Evolutionary conservation across 345 rosid species (phyloP), one percentile per base, ranked within the genome.

Genomic region (Eucalyptus microcorys): DNA sequence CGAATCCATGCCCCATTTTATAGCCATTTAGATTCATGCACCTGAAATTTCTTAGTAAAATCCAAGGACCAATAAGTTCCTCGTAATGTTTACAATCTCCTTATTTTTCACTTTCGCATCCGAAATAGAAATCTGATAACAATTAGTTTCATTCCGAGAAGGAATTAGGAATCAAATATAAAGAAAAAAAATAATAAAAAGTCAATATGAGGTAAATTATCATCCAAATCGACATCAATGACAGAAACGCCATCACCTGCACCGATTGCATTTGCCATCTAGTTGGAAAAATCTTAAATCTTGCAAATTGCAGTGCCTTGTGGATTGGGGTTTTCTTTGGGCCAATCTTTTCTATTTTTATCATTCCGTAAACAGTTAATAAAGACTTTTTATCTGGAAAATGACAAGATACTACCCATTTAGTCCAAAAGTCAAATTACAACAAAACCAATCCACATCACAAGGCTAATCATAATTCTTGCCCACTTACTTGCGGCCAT

Each of bases 51-150:
- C 37, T 64, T n/a, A 7, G 19, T 14, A 14, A 14, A 30, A 64
- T n/a, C 34, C 34, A 14, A 30, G 16, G 17, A 7, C 11, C 12
- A 9, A 55, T 64, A 66, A 66, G 42, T 66, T 66, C 6, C 5
- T 32, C 22, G 0, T 32, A 14, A 16, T 15, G 17, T 66, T 32
- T 32, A 15, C 6, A 14, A 8, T 66, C 16, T 66, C 3, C 6
- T 32, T 10, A 6, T 32, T 4, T 66, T 19, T 66, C 22, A 32
- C 40, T 66, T 66, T 0, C 3, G 14, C 79, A 15, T 66, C 24
- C 1, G 3, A n/a, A 15, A 66, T 10, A n/a, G 1, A n/a, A 32
- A 66, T 66, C 22, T 15, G 8, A 15, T 2, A n/a, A 8, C 2
- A 8, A 32, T 13, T 37, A 66, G 4, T 66, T 64, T 7, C 76